These are phyloP conservation scores for Talaromyces sp. DNA, from an alignment of 2,329 filamentous ascomycete species.

Conservation along the genomic window DNA sequence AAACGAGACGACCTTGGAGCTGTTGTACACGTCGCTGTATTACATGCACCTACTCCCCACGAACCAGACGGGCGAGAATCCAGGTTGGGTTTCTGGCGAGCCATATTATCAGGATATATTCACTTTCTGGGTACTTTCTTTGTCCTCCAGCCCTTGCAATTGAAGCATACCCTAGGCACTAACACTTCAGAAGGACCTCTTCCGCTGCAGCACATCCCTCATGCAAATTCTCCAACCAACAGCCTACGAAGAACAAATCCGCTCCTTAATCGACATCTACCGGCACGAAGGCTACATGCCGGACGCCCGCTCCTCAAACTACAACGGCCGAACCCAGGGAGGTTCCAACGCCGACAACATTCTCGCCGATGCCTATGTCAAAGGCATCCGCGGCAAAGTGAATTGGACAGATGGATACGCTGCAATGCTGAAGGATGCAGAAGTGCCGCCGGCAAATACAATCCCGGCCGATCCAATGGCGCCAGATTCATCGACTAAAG, in stretches of 20 bases:
- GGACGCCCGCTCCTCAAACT: constrained; percentile 71
- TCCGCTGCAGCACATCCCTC: constrained; percentile 65
- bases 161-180: neutral
- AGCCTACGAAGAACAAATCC: constrained; percentile 63
- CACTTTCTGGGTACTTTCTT: constrained; percentile 58
- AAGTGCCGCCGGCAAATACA: constrained; percentile 64
- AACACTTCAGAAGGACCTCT: constrained; percentile 53
- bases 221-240: constrained; percentile 65
- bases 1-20: constrained; percentile 55
- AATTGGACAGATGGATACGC: constrained; percentile 68
- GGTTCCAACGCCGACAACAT: constrained; percentile 71
- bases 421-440: constrained; percentile 69
- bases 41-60: constrained; percentile 70
- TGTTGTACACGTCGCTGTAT: constrained; percentile 67
- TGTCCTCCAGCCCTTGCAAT: constrained; percentile 51
- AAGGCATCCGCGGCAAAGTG: constrained; percentile 60
- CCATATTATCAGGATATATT: constrained; percentile 72
- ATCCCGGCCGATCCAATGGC: constrained; percentile 55
- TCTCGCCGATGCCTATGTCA: constrained; percentile 64
- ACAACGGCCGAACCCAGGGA: constrained; percentile 70
- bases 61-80: constrained; percentile 72
- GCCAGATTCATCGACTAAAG: constrained; percentile 64
- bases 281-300: constrained; percentile 67
- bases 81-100: constrained; percentile 61
- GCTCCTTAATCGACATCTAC: constrained; percentile 70